phyloP scores from a whole-genome alignment of 352 stramenopile genomes.

The Globisporangium recalcitrans region DNA sequence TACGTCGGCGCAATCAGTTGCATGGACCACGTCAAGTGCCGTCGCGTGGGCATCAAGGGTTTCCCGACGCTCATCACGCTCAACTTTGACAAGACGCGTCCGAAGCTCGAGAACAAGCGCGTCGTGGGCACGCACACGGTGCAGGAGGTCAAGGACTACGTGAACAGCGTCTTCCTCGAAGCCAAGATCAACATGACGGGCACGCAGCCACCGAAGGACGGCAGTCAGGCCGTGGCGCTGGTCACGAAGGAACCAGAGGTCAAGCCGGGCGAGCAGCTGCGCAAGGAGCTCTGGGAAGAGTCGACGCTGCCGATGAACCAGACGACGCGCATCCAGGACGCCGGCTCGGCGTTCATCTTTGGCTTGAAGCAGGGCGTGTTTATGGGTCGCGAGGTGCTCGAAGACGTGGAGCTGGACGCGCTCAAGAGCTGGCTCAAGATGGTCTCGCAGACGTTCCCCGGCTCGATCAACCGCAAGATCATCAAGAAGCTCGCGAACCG shows the following conservation, averaged over 20 bases:
- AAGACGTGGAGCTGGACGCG: constrained; percentile 71
- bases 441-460: constrained; percentile 68
- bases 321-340: constrained; percentile 72
- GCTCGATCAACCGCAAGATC: constrained; percentile 64
- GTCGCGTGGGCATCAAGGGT: constrained; percentile 67
- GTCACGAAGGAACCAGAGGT: constrained; percentile 5
- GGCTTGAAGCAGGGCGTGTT: constrained; percentile 74
- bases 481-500: constrained; percentile 44
- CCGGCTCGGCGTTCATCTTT: constrained; percentile 74
- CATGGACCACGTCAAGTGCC: constrained; percentile 86
- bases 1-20: constrained; percentile 77
- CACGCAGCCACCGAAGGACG: constrained; percentile 32
- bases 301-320: constrained; percentile 69
- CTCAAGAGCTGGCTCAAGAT: constrained; percentile 75
- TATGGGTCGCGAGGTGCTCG: constrained; percentile 67
- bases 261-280: constrained; percentile 34
- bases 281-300: constrained; percentile 64
- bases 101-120: constrained; percentile 57
- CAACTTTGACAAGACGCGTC: constrained; percentile 73
- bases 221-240: not conserved
- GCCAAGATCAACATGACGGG: constrained; percentile 68
- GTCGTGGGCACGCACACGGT: constrained; percentile 78
- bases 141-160: constrained; percentile 71
- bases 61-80: constrained; percentile 77
- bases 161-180: constrained; percentile 53